Percentiles rank a stretch among this genome's conserved stretches.
phyloP scores from a whole-genome alignment of 2,329 filamentous ascomycete species.

The Fusarium avenaceum region DNA sequence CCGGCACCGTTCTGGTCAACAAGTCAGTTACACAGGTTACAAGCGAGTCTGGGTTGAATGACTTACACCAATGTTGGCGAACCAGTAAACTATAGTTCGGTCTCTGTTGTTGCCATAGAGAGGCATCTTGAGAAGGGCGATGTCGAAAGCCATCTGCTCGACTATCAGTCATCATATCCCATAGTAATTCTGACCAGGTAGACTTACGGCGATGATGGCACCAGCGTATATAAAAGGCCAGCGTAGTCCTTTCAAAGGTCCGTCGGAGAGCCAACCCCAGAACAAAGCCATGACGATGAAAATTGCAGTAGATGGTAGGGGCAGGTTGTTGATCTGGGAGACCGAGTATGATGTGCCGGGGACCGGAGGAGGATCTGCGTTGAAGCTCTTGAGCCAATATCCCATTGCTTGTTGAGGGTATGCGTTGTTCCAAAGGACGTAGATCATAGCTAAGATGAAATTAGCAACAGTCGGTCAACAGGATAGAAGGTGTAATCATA shows the following conservation, averaged over 20 bases:
- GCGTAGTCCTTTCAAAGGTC: constrained; percentile 23
- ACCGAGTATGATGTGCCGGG: constrained; percentile 9
- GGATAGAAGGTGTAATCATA: background rate
- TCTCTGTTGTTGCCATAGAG: constrained; percentile 29
- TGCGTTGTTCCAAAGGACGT: constrained; percentile 15
- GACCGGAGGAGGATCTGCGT: constrained; percentile 1
- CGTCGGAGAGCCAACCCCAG: constrained; percentile 43
- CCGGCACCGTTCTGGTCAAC: constrained; percentile 23
- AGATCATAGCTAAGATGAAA: constrained; percentile 1
- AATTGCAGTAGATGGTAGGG: constrained; percentile 35
- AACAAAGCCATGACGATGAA: constrained; percentile 33
- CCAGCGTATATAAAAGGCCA: constrained; percentile 41
- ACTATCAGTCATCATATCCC: background rate
- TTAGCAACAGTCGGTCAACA: accelerated
- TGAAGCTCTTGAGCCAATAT: constrained; percentile 20
- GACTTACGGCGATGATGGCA: constrained; percentile 30
- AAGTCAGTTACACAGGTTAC: background rate
- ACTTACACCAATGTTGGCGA: constrained; percentile 43
- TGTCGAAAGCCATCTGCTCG: constrained; percentile 27
- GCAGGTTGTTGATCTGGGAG: constrained; percentile 15
- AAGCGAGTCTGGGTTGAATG: background rate
- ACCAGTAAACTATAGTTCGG: constrained; percentile 40
- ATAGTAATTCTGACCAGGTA: background rate
- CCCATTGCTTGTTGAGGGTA: constrained; percentile 9
- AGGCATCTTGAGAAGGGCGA: constrained; percentile 29